Base-by-base conservation (phyloP, 2,329 filamentous ascomycete genomes). In the Cyclaneusma minus region DNA sequence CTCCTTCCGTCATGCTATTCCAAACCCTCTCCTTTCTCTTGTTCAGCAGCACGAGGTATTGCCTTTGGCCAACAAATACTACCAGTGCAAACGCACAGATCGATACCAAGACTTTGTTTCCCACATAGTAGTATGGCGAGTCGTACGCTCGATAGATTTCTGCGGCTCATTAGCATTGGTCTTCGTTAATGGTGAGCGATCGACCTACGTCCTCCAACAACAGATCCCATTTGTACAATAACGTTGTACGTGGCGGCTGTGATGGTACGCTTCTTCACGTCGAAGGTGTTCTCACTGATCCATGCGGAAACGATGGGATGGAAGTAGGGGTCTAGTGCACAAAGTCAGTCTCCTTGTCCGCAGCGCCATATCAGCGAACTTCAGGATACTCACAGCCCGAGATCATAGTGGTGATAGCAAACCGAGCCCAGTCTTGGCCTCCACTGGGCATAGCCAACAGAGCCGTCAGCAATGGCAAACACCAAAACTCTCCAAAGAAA, bases 21-120 rank as follows among this genome's bases (percentile, higher is more conserved):
- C 64, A 69, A 9, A 40, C 31, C 20, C 37, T 47, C 14, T 55
- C 54, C 41, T 65, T 65, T 38, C 54, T 53, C 36, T 53, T 55
- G 38, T 69, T 68, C 16, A 62, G 37, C 12, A 46, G 40, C 4
- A 53, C 37, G 21, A 65, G 42, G 17, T 50, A 54, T 31, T 56
- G 44, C 10, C 62, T 49, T 38, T 65, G 60, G 2, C 46, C 50
- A 16, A 70, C 14, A 24, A 72, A 70, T 1, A 60, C 38, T 0
- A 58, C 43, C 6, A 69, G 38, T 12, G 58, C 56, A 15, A 66
- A 53, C 1, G 52, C 54, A 3, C 60, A 49, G 25, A 73, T 53
- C 2, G 52, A 60, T 13, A 74, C 58, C 25, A 69, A 53, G 3
- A 69, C 59, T 13, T 54, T 63, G 47, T 73, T 73, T 6, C 68